These are phyloP conservation scores for Apiotrichum domesticum DNA, from an alignment of 1,284 basidiomycete species.

Conservation along the genomic window DNA sequence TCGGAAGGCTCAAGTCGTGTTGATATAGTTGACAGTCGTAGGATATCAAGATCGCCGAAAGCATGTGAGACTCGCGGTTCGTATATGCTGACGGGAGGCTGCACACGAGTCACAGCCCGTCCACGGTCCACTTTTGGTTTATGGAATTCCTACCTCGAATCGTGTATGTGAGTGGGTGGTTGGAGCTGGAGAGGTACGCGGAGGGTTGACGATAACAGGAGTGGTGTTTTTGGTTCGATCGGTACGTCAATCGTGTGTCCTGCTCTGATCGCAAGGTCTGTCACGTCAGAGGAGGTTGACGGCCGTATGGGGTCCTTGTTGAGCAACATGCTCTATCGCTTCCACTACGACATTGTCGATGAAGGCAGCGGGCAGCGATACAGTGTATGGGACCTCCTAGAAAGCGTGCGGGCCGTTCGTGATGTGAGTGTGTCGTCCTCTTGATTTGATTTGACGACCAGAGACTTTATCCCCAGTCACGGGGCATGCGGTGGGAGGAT, in stretches of 20 bases:
- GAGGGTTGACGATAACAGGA: slow-evolving; percentile 5
- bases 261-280: neutral
- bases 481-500: slow-evolving; percentile 12
- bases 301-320: slow-evolving; percentile 7
- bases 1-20: neutral
- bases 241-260: slow-evolving; percentile 3
- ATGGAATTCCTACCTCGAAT: slow-evolving; percentile 13
- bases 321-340: slow-evolving; percentile 12
- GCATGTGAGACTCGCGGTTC: slow-evolving; percentile 6
- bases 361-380: slow-evolving; percentile 2
- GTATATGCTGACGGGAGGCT: slow-evolving; percentile 1
- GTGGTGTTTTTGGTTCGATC: slow-evolving; percentile 22
- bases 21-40: neutral
- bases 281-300: slow-evolving; percentile 15
- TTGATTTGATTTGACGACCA: neutral
- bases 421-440: slow-evolving; percentile 6
- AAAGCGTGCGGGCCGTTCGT: slow-evolving; percentile 13
- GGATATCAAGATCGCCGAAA: slow-evolving; percentile 20
- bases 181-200: too few relatives aligned
- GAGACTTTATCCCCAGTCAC: slow-evolving; percentile 9
- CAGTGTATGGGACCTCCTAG: slow-evolving; percentile 9
- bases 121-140: slow-evolving; percentile 11
- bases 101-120: slow-evolving; percentile 6
- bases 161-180: slow-evolving; percentile 3
- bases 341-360: slow-evolving; percentile 10